A percentile compares a stretch with the other conserved stretches of the same genome.
phyloP scores from a whole-genome alignment of 805 yeast genomes.

The Tetrapisispora arboricola region DNA sequence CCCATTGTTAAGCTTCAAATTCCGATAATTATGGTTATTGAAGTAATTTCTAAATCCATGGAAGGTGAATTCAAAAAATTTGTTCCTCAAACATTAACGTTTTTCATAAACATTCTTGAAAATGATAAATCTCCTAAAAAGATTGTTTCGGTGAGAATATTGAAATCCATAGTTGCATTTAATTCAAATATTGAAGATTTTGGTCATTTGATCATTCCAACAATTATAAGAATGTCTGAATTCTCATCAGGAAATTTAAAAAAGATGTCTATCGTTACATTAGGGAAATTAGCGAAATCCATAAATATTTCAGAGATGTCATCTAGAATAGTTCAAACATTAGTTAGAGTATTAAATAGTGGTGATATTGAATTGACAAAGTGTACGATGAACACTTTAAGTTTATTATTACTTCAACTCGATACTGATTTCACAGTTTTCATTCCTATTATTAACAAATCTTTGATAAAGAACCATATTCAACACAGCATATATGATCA shows the following conservation, averaged over 20 bases:
- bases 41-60: slow-evolving; percentile 72
- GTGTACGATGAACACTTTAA: slow-evolving; percentile 67
- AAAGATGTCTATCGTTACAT: slow-evolving; percentile 66
- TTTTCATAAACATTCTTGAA: slow-evolving; percentile 67
- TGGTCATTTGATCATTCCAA: slow-evolving; percentile 78
- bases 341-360: slow-evolving; percentile 52
- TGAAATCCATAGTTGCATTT: slow-evolving; percentile 75
- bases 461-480: slow-evolving; percentile 49
- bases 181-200: slow-evolving; percentile 85
- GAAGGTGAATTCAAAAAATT: slow-evolving; percentile 88
- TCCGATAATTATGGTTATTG: slow-evolving; percentile 70
- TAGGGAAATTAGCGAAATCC: slow-evolving; percentile 68
- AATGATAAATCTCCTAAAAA: slow-evolving; percentile 54
- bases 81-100: slow-evolving; percentile 66
- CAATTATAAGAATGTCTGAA: slow-evolving; percentile 72
- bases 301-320: slow-evolving; percentile 79
- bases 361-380: slow-evolving; percentile 49
- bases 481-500: slow-evolving; percentile 72
- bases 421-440: slow-evolving; percentile 79
- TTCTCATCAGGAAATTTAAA: slow-evolving; percentile 48
- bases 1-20: slow-evolving; percentile 53
- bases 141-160: slow-evolving; percentile 57
- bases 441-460: slow-evolving; percentile 69
- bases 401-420: slow-evolving; percentile 68
- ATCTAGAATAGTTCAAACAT: slow-evolving; percentile 79